Evolutionary conservation across 257 asterid species (phyloP), one percentile per base, ranked within the genome.

Genomic region (Paulownia fortunei): DNA sequence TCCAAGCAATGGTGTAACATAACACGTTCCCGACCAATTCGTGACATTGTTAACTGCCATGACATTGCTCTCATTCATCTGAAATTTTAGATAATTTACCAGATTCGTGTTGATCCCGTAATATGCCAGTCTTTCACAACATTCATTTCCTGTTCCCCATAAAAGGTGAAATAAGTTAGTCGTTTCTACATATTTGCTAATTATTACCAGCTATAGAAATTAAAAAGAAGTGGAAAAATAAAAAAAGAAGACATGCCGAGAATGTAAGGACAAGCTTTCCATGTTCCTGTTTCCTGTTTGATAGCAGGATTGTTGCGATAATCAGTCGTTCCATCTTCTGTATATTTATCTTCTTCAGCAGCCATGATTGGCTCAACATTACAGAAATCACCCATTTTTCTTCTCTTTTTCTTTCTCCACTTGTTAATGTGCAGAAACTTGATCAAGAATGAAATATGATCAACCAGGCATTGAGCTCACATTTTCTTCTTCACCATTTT

Each of bases 211-310:
- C 11, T 19, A 15, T 3, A 46, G 9, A 56, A 62, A 1, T 9
- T 3, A 5, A 12, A 3, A 9, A 18, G 8, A 16, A 76, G 1
- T 5, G 18, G 52, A 21, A n/a, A 18, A 73, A 19, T 13, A 76
- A 75, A 54, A 16, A 30, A 6, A 10, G 51, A 69, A 76, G 18
- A 63, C 65, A 24, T 80, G 84, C 96, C 97, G 52, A 90, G 93
- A 74, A 87, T 88, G 78, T 84, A 92, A 11, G 96, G 96, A 76
- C 96, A 92, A 47, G 94, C 97, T 87, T 84, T 90, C 96, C 92
- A 92, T 44, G 88, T 88, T 79, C 90, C 94, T 34, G 94, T 92
- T 65, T 87, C 27, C 5, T 73, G 73, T 75, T 86, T 89, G 65
- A 76, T 54, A 8, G 97, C 93, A 13, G 92, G 92, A 69, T 80